These are phyloP conservation scores for Pisolithus orientalis DNA, from an alignment of 768 basidiomycete species.

Conservation along the genomic window DNA sequence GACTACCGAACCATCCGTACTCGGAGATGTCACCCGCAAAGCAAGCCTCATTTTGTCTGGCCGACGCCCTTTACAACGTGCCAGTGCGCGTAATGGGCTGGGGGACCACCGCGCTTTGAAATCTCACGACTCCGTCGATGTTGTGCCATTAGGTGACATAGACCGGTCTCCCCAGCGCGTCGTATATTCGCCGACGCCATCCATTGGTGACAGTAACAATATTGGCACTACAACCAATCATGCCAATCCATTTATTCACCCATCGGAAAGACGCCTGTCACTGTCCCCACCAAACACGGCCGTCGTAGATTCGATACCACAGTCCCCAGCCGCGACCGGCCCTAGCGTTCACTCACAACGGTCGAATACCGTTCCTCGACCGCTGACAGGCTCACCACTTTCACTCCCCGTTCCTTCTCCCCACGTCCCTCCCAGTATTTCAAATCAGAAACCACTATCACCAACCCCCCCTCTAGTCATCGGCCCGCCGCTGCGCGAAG, in stretches of 20 bases:
- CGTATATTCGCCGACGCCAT: slow-evolving; percentile 22
- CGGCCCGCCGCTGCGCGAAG: slow-evolving; percentile 19
- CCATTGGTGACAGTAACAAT: slow-evolving; percentile 9
- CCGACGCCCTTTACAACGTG: slow-evolving; percentile 30
- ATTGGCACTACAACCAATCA: slow-evolving; percentile 30
- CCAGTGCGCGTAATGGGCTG: slow-evolving; percentile 23
- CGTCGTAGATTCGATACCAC: slow-evolving; percentile 34
- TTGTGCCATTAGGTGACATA: slow-evolving; percentile 50
- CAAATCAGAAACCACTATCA: slow-evolving; percentile 29
- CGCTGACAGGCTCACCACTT: slow-evolving; percentile 6
- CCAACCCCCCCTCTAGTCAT: slow-evolving; percentile 28
- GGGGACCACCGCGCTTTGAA: slow-evolving; percentile 41
- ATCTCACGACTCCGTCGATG: slow-evolving; percentile 48
- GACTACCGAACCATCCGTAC: slow-evolving; percentile 35
- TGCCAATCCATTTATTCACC: slow-evolving; percentile 43
- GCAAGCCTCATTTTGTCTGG: slow-evolving; percentile 54
- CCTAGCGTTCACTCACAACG: neutral
- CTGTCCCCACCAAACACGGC: slow-evolving; percentile 16
- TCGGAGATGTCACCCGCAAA: slow-evolving; percentile 51
- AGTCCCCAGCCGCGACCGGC: slow-evolving; percentile 14
- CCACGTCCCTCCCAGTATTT: slow-evolving; percentile 36
- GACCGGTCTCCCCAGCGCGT: slow-evolving; percentile 30
- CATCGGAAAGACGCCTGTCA: slow-evolving; percentile 11
- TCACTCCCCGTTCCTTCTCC: slow-evolving; percentile 36
- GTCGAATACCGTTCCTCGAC: slow-evolving; percentile 4